Evolutionary conservation across 371 early-diverging fungal species (phyloP).

Genomic region (Mucor lusitanicus): DNA sequence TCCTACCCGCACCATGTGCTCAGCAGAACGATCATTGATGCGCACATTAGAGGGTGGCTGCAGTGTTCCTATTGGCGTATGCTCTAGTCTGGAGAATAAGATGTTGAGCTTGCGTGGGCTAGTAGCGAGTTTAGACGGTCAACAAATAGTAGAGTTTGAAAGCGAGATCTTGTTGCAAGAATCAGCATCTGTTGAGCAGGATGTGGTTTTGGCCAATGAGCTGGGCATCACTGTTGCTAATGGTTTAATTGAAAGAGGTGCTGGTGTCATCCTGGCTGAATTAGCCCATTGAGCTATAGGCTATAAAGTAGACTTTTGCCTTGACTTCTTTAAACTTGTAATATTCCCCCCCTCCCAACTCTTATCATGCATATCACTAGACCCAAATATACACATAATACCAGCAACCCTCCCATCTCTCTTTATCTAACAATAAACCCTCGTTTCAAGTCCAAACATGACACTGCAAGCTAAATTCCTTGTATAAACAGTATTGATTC

Average conservation of each 20-base stretch:
- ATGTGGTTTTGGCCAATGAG: conserved; percentile 18
- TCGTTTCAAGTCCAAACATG: too few species aligned
- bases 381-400: too few species aligned
- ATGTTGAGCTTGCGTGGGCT: conserved; percentile 57
- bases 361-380: too few species aligned
- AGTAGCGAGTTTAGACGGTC: conserved; percentile 74
- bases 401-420: too few species aligned
- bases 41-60: conserved; percentile 93
- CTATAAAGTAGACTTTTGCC: too few species aligned
- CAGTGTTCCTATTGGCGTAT: conserved; percentile 95
- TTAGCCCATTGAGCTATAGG: conserved; percentile 19
- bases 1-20: conserved; percentile 68
- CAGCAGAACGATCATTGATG: conserved; percentile 88
- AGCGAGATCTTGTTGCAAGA: conserved; percentile 39
- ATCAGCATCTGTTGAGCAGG: conserved; percentile 28
- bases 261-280: conserved; percentile 33
- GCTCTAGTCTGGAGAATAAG: conserved; percentile 52
- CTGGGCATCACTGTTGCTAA: conserved; percentile 32
- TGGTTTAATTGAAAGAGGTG: conserved; percentile 30
- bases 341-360: too few species aligned
- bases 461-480: not conserved
- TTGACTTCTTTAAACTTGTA: too few species aligned
- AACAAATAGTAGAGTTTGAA: conserved; percentile 55
- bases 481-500: not conserved
- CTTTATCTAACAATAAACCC: too few species aligned